phyloP scores from a whole-genome alignment of 305 asterid genomes.

The Andrographis paniculata region DNA sequence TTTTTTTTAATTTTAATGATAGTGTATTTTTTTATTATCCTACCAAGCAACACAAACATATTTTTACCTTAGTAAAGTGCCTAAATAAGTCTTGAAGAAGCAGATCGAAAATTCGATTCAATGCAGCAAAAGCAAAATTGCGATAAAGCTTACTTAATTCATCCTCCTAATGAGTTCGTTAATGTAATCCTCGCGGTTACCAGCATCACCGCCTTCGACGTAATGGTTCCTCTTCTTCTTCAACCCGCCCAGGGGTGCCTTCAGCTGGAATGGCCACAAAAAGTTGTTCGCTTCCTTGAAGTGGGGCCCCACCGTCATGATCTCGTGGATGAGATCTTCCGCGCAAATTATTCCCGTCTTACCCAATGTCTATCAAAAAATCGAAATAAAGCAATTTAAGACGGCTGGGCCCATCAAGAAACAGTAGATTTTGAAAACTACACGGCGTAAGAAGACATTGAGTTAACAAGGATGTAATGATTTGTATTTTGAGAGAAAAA shows the following conservation, averaged over 20 bases:
- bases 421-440: no score
- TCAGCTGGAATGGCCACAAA: conserved; percentile 44
- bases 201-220: conserved; percentile 60
- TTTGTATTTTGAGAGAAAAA: no score
- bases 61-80: no score
- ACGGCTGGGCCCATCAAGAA: no score
- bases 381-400: no score
- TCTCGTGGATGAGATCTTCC: conserved; percentile 39
- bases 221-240: conserved; percentile 60
- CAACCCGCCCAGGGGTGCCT: conserved; percentile 49
- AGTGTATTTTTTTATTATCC: no score
- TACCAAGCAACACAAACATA: no score
- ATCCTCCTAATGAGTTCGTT: conserved; percentile 50
- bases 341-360: conserved; percentile 30
- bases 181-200: conserved; percentile 48
- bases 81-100: no score
- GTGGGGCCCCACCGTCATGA: conserved; percentile 33
- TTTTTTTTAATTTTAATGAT: no score
- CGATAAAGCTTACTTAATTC: conserved; percentile 27
- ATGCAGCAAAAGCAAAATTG: conserved; percentile 7
- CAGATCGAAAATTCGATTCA: no score
- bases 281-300: conserved; percentile 39
- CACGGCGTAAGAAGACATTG: no score
- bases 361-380: conserved; percentile 19
- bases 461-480: no score